Conservation (phyloP, 441 rosid genomes). For the Erysimum cheiri region DNA sequence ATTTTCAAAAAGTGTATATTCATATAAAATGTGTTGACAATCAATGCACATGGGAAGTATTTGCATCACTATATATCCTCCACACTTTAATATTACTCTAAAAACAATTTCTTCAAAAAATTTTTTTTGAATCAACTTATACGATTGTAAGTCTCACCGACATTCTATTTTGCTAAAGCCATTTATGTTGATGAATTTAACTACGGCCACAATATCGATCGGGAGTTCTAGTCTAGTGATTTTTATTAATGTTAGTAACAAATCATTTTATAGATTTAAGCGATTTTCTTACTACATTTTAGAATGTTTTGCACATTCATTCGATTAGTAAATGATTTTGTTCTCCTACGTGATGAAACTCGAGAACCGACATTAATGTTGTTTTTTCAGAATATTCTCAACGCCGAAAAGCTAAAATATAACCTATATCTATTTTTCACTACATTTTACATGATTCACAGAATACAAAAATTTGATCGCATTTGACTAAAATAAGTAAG, state of each 20-base stretch:
- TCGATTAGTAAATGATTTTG: slow-evolving; percentile 1
- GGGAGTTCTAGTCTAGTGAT: neutral
- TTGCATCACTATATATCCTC: slow-evolving; percentile 33
- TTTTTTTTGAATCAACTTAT: neutral
- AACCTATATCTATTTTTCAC: neutral
- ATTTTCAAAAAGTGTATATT: neutral
- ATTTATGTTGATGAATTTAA: slow-evolving; percentile 8
- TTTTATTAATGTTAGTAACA: neutral
- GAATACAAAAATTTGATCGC: neutral
- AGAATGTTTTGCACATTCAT: neutral
- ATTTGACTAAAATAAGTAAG: slow-evolving; percentile 1
- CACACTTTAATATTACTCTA: slow-evolving; percentile 2
- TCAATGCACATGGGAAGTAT: slow-evolving; percentile 36
- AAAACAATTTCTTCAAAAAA: neutral
- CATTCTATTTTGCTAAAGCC: slow-evolving; percentile 10
- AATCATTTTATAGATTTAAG: neutral
- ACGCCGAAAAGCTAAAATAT: neutral
- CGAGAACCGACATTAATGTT: slow-evolving; percentile 21
- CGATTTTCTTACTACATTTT: neutral
- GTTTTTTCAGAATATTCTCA: slow-evolving; percentile 1
- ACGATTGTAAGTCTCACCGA: slow-evolving; percentile 25
- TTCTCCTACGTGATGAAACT: neutral
- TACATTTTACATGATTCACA: neutral
- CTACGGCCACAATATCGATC: neutral
- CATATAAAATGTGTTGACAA: slow-evolving; percentile 19